Evolutionary conservation across 768 basidiomycete genomes (phyloP), one percentile per base, ranked within the genome.

Genomic region (Kwoniella dejecticola): DNA sequence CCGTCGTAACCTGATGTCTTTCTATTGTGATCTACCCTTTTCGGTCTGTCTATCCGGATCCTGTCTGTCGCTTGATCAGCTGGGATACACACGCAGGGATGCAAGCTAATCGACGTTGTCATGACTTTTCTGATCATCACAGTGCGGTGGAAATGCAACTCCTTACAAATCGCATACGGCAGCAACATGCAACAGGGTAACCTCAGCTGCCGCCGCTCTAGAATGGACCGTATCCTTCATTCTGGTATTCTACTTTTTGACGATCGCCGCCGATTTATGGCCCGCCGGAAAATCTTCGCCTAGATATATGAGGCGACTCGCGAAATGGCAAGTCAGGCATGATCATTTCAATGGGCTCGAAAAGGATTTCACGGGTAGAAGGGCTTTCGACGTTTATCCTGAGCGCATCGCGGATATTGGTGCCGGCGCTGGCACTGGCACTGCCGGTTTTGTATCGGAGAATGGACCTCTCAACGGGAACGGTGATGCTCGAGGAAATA

Each of bases 261-360:
- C 79, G 8, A 70, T 81, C 57, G 69, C 70, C 38, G 70, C 78
- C 52, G 81, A 81, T 62, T 69, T 81, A 11, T 81, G 79, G 78
- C 79, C 80, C 13, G 75, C 79, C 7, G 77, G 77, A 11, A 78
- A 78, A 53, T 69, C 75, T 3, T 72, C 70, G 1, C 70, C 70
- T 11, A 64, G 77, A 42, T 78, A 78, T 68, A 75, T 78, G 74
- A 67, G 77, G 8, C 68, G 75, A 30, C 57, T 78, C 33, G 77
- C 77, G 13, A 55, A 61, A 57, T 78, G 77, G 77, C 77, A 78
- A 54, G 75, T 75, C 60, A 57, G 62, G 31, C 70, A 75, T 53
- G 66, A 62, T 5, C 15, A 50, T 50, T 13, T 42, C 15, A 40
- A 38, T 53, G 36, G 33, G 2, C 62, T 72, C 29, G 75, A 69